phyloP scores from a whole-genome alignment of 352 stramenopile genomes.

The Thraustochytrium sp. region DNA sequence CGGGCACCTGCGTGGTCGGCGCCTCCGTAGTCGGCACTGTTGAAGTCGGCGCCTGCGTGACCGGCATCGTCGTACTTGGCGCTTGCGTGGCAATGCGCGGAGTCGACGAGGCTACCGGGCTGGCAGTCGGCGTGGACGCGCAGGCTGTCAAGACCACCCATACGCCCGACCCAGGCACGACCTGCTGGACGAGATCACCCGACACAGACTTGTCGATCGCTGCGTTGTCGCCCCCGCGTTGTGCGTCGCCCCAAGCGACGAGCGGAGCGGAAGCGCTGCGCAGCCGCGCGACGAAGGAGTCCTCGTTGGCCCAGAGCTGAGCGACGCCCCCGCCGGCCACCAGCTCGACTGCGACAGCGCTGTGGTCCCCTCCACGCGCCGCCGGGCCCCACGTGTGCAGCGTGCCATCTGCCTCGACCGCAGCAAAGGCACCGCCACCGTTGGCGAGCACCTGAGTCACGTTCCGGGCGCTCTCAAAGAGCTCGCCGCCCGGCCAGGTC shows the following conservation, averaged over 20 bases:
- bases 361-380: not conserved
- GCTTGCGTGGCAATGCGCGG: no score
- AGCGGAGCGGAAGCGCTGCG: not conserved
- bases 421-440: not conserved
- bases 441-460: not conserved
- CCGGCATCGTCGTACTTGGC: no score
- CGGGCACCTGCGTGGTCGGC: no score
- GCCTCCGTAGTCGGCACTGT: no score
- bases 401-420: not conserved
- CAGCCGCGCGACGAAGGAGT: not conserved
- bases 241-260: not conserved
- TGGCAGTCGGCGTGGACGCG: no score
- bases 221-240: not conserved
- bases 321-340: not conserved
- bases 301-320: not conserved
- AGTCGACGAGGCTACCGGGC: no score
- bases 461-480: not conserved
- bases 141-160: not conserved
- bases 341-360: not conserved
- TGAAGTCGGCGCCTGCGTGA: no score
- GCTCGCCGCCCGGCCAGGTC: not conserved
- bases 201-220: not conserved
- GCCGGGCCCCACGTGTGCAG: not conserved
- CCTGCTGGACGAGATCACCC: not conserved
- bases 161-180: not conserved